These are phyloP conservation scores for Casuarina cunninghamiana DNA, from an alignment of 306 rosid species.

Conservation along the genomic window DNA sequence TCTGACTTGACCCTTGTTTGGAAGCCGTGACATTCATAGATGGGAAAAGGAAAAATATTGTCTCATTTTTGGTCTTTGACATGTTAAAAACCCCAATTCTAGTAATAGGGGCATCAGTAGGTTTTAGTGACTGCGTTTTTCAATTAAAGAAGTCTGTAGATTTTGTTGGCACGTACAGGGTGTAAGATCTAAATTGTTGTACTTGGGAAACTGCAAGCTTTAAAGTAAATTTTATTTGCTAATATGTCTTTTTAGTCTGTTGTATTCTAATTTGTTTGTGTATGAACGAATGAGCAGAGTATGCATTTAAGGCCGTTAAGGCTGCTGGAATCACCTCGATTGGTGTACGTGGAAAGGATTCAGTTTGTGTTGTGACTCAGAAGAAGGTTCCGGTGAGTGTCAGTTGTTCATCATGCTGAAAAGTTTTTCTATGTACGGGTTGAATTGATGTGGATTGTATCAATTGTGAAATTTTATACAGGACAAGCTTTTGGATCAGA, in stretches of 20 bases:
- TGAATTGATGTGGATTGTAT: slow-evolving; percentile 15
- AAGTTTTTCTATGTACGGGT: background rate
- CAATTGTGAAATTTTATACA: slow-evolving; percentile 35
- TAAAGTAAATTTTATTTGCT: background rate
- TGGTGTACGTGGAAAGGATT: slow-evolving; percentile 92
- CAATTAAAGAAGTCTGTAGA: background rate
- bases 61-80: background rate
- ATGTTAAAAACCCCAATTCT: background rate
- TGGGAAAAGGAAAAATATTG: background rate
- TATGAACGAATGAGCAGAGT: slow-evolving; percentile 55
- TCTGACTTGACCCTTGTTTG: background rate
- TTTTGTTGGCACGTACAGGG: background rate
- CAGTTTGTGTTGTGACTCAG: slow-evolving; percentile 95
- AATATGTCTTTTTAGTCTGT: background rate
- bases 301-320: slow-evolving; percentile 98
- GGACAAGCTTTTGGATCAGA: slow-evolving; percentile 99
- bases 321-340: slow-evolving; percentile 91
- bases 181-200: background rate
- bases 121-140: background rate
- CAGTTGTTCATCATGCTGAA: background rate
- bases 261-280: slow-evolving; percentile 25
- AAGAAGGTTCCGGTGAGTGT: slow-evolving; percentile 95
- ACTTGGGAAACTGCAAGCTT: background rate
- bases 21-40: background rate
- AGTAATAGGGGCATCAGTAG: background rate